A percentile compares a stretch with the other conserved stretches of the same genome.
Evolutionary conservation across 1,139 yeast species (phyloP).

Genomic region (Yamadazyma spencermartinsiae): DNA sequence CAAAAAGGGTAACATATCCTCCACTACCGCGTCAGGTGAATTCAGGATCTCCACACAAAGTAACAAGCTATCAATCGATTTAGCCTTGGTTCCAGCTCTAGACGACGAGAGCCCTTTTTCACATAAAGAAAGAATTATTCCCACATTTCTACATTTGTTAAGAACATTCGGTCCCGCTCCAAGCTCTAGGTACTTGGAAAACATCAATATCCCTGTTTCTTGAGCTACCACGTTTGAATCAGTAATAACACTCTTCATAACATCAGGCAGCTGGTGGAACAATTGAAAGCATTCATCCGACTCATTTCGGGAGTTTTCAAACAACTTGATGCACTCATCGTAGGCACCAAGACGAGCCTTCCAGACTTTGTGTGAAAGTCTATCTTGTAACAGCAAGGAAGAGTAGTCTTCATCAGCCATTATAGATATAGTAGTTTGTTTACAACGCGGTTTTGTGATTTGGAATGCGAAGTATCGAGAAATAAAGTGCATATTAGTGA

Average conservation of each 20-base stretch:
- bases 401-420: constrained; percentile 56
- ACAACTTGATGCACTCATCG: constrained; percentile 58
- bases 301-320: constrained; percentile 56
- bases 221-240: constrained; percentile 93
- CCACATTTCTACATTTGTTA: constrained; percentile 33
- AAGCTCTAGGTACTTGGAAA: constrained; percentile 56
- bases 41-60: constrained; percentile 62
- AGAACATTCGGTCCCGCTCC: constrained; percentile 50
- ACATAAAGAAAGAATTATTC: constrained; percentile 59
- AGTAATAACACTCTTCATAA: constrained; percentile 56
- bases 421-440: constrained; percentile 9
- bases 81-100: constrained; percentile 72
- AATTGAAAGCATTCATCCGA: constrained; percentile 53
- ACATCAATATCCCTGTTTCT: constrained; percentile 69
- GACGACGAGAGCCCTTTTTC: constrained; percentile 81
- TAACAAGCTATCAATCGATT: constrained; percentile 62
- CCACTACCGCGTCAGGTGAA: constrained; percentile 65
- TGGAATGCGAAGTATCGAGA: constrained; percentile 1
- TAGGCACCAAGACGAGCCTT: constrained; percentile 84
- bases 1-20: constrained; percentile 63
- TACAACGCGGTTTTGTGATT: constrained; percentile 1
- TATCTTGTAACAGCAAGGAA: constrained; percentile 62
- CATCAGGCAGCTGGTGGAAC: constrained; percentile 50
- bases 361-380: constrained; percentile 80
- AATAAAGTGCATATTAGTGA: no score